A percentile compares a stretch with the other conserved stretches of the same genome.
phyloP scores from a whole-genome alignment of 768 basidiomycete species.

The Lentinula detonsa region DNA sequence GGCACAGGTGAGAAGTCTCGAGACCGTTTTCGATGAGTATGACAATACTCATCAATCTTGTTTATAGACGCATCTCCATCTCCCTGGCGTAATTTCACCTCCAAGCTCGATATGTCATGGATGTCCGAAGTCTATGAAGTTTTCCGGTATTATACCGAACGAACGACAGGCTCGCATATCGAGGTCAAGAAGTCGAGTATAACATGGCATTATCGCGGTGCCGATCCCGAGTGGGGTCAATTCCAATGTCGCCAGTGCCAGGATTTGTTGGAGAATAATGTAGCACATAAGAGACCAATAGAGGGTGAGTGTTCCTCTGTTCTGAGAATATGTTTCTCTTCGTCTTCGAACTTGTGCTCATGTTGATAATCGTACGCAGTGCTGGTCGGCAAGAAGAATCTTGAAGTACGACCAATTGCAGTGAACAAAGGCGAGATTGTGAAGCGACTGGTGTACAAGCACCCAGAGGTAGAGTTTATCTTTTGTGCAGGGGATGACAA shows the following conservation, averaged over 20 bases:
- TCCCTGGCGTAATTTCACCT: constrained; percentile 84
- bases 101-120: constrained; percentile 94
- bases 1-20: constrained; percentile 6
- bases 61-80: constrained; percentile 1
- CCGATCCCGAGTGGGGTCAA: constrained; percentile 92
- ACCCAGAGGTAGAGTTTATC: constrained; percentile 92
- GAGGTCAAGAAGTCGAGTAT: constrained; percentile 97
- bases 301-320: constrained; percentile 50
- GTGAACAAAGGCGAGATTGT: constrained; percentile 99
- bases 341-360: not conserved
- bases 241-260: constrained; percentile 98
- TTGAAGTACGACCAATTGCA: constrained; percentile 92
- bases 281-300: constrained; percentile 90
- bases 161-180: constrained; percentile 94
- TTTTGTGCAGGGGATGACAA: constrained; percentile 99
- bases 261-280: constrained; percentile 90
- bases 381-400: constrained; percentile 96
- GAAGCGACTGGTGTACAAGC: constrained; percentile 85
- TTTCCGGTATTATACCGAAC: constrained; percentile 94
- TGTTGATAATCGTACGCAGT: constrained; percentile 36
- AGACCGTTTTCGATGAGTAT: not conserved
- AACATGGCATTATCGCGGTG: constrained; percentile 94
- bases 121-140: constrained; percentile 94
- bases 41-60: not conserved
- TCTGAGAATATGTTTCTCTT: not conserved